A percentile compares a stretch with the other conserved stretches of the same genome.
Conservation (phyloP, 345 rosid species). For the Lepidium didymum region DNA sequence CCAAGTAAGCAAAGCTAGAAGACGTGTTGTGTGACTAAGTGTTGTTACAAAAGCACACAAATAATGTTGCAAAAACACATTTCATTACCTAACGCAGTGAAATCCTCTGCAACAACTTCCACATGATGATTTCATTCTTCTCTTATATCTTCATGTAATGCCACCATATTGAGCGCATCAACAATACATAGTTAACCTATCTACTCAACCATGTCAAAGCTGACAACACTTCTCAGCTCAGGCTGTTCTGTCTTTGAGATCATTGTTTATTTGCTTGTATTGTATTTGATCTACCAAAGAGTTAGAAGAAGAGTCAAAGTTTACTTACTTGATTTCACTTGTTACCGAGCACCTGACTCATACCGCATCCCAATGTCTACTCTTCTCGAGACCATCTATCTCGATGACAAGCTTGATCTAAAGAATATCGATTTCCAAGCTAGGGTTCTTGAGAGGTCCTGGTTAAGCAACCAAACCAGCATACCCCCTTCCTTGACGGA, state of each 20-base stretch:
- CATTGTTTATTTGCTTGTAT: neutral
- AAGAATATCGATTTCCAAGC: conserved; percentile 43
- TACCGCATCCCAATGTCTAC: conserved; percentile 43
- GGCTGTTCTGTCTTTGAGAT: neutral
- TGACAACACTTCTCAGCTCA: conserved; percentile 6
- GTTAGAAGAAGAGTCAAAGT: conserved; percentile 21
- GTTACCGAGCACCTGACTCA: conserved; percentile 45
- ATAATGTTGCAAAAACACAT: neutral
- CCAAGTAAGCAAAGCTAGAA: neutral
- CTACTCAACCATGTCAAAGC: conserved; percentile 16
- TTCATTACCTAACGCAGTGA: conserved; percentile 25
- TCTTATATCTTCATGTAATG: neutral
- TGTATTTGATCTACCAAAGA: conserved; percentile 19
- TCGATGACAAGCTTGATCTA: conserved; percentile 38
- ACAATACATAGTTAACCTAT: conserved; percentile 3
- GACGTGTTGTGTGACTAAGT: conserved; percentile 14
- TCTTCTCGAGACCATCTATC: conserved; percentile 39
- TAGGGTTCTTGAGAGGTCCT: conserved; percentile 45
- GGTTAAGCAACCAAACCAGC: conserved; percentile 49
- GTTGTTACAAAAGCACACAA: conserved; percentile 13
- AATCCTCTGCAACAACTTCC: conserved; percentile 26
- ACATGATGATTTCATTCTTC: conserved; percentile 11
- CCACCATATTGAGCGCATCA: neutral
- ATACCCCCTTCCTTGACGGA: conserved; percentile 39
- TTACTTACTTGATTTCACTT: conserved; percentile 51